phyloP scores from a whole-genome alignment of 1,284 basidiomycete species.

The Heterobasidion irregulare region DNA sequence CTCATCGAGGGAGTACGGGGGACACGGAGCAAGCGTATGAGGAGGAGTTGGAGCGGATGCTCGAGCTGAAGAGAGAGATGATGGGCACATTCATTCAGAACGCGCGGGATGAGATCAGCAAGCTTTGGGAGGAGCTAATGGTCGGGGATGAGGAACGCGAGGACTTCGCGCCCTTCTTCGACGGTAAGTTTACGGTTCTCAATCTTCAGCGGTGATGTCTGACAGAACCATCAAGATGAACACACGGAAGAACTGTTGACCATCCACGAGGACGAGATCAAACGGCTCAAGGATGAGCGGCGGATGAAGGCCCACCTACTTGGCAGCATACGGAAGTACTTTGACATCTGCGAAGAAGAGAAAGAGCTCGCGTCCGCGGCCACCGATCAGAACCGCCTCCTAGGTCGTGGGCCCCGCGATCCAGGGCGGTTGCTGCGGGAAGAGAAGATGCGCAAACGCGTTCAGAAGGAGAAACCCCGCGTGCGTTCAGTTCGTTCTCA shows the following conservation, averaged over 20 bases:
- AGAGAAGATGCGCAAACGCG: conserved; percentile 96
- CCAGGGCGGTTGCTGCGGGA: conserved; percentile 79
- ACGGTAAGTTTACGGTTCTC: conserved; percentile 45
- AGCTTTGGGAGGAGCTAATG: conserved; percentile 85
- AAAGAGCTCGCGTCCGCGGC: conserved; percentile 81
- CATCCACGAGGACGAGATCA: conserved; percentile 85
- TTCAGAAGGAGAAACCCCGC: conserved; percentile 90
- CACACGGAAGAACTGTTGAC: conserved; percentile 83
- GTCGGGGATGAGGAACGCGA: conserved; percentile 75
- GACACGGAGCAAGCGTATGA: conserved; percentile 76
- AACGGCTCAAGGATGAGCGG: conserved; percentile 73
- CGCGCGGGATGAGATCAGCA: conserved; percentile 76
- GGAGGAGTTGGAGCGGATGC: conserved; percentile 84
- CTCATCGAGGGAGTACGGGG: conserved; percentile 70
- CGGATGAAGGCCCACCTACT: conserved; percentile 73
- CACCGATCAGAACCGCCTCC: conserved; percentile 67
- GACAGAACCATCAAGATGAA: conserved; percentile 47
- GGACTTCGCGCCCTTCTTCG: conserved; percentile 74
- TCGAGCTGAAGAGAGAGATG: conserved; percentile 80
- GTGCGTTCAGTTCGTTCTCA: conserved; percentile 36
- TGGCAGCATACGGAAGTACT: conserved; percentile 78
- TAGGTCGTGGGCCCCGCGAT: conserved; percentile 74
- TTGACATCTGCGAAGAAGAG: conserved; percentile 86
- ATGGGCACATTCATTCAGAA: conserved; percentile 83
- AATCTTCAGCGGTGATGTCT: not conserved